phyloP scores from a whole-genome alignment of 1,284 basidiomycete species.

The Ceratobasidium sp. region DNA sequence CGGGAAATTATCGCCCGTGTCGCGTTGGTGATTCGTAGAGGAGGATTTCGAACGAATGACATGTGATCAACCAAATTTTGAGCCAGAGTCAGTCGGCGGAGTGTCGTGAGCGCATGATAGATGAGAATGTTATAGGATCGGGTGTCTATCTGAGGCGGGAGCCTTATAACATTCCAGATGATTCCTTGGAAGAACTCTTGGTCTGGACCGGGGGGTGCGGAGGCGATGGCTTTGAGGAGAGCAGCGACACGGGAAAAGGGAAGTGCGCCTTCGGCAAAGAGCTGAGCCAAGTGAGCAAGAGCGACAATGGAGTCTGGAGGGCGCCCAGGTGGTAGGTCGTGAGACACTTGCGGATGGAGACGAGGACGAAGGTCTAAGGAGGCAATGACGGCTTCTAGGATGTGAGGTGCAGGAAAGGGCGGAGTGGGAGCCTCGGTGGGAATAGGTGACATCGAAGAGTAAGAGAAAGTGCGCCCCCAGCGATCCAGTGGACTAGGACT shows the following conservation, averaged over 20 bases:
- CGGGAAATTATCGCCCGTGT: conserved; percentile 73
- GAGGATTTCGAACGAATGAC: conserved; percentile 60
- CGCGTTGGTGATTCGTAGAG: conserved; percentile 61
- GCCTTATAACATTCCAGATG: neutral
- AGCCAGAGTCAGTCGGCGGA: conserved; percentile 66
- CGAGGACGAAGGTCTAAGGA: conserved; percentile 32
- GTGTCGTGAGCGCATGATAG: conserved; percentile 73
- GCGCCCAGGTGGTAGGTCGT: conserved; percentile 30
- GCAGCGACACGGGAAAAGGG: conserved; percentile 33
- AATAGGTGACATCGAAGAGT: conserved; percentile 27
- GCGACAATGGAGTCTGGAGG: conserved; percentile 35
- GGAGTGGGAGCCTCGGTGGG: conserved; percentile 16
- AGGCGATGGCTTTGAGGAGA: conserved; percentile 26
- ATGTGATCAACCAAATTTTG: conserved; percentile 68
- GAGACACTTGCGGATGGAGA: conserved; percentile 18
- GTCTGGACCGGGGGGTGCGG: conserved; percentile 4
- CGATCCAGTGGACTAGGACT: conserved; percentile 4
- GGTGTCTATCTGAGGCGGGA: conserved; percentile 60
- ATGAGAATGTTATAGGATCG: conserved; percentile 73
- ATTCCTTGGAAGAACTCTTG: conserved; percentile 27
- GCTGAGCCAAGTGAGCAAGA: conserved; percentile 23
- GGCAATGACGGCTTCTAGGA: conserved; percentile 27
- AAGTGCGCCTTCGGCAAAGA: conserved; percentile 32
- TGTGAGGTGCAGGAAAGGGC: conserved; percentile 24
- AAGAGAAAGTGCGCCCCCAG: conserved; percentile 31